These are phyloP conservation scores for Brettanomyces naardenensis DNA, from an alignment of 805 yeast species.

Conservation along the genomic window DNA sequence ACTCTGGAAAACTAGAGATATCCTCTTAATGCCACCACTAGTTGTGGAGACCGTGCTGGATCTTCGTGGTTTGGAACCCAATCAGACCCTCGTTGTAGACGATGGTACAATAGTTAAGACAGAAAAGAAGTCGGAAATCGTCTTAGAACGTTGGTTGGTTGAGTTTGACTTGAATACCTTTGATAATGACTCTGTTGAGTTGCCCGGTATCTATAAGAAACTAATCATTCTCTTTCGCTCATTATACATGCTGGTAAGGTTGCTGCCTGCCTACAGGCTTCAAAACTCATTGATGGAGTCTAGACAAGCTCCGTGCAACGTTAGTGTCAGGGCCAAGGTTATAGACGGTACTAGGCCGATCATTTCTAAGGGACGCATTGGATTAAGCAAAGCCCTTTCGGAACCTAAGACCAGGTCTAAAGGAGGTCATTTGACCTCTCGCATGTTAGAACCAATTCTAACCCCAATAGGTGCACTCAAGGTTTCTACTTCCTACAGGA, in stretches of 20 bases:
- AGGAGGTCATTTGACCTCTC: conserved; percentile 31
- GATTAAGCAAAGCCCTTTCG: conserved; percentile 52
- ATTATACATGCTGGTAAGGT: conserved; percentile 53
- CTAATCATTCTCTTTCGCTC: conserved; percentile 68
- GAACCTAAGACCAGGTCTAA: conserved; percentile 33
- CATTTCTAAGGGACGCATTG: conserved; percentile 75
- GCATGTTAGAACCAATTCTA: conserved; percentile 58
- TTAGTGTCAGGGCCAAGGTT: conserved; percentile 47
- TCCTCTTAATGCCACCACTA: conserved; percentile 60
- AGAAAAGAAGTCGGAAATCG: conserved; percentile 70
- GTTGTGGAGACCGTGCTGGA: conserved; percentile 67
- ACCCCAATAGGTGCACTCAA: conserved; percentile 71
- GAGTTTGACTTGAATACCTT: conserved; percentile 55
- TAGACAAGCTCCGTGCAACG: conserved; percentile 22
- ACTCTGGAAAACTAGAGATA: conserved; percentile 47
- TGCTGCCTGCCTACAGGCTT: conserved; percentile 68
- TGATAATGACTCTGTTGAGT: conserved; percentile 37
- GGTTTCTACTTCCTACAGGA: conserved; percentile 74
- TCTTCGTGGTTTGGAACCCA: conserved; percentile 16
- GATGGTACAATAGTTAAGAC: conserved; percentile 44
- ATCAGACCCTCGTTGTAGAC: conserved; percentile 18
- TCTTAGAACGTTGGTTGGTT: conserved; percentile 87
- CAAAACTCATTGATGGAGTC: conserved; percentile 33
- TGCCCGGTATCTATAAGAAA: conserved; percentile 66
- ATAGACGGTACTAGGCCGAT: conserved; percentile 76